These are phyloP conservation scores for Hibiscus tridactylites DNA, from an alignment of 345 rosid genomes.

Conservation along the genomic window DNA sequence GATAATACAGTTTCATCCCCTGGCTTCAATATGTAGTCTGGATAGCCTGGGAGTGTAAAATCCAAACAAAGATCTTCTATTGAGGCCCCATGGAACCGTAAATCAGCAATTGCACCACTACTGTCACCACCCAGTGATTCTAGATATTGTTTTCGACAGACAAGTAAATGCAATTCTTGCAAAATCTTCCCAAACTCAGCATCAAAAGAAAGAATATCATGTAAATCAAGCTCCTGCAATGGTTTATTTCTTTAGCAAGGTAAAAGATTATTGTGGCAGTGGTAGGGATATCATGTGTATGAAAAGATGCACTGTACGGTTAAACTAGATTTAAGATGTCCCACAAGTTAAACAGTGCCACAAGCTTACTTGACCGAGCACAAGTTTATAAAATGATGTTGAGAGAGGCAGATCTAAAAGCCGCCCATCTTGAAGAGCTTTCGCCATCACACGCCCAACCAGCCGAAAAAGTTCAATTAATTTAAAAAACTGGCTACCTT, in stretches of 20 bases:
- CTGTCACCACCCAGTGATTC: slow-evolving; percentile 42
- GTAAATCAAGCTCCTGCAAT: slow-evolving; percentile 93
- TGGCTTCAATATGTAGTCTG: slow-evolving; percentile 66
- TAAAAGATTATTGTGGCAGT: neutral
- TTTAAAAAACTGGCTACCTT: slow-evolving; percentile 64
- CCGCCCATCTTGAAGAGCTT: slow-evolving; percentile 99
- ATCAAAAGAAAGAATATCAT: slow-evolving; percentile 75
- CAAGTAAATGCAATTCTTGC: slow-evolving; percentile 74
- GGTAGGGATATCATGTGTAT: neutral
- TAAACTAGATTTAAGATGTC: neutral
- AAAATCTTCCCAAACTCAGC: slow-evolving; percentile 77
- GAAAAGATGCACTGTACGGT: too few species aligned
- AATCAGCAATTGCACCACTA: slow-evolving; percentile 27
- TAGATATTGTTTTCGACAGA: slow-evolving; percentile 63
- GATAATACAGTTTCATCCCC: slow-evolving; percentile 70
- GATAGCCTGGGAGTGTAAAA: slow-evolving; percentile 92
- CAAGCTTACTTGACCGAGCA: slow-evolving; percentile 73
- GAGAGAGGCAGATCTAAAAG: slow-evolving; percentile 85
- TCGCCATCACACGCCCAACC: slow-evolving; percentile 95
- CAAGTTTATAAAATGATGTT: slow-evolving; percentile 74
- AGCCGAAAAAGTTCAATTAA: slow-evolving; percentile 76
- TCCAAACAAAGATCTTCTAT: slow-evolving; percentile 85
- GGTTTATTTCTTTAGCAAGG: slow-evolving; percentile 2
- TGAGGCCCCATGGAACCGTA: slow-evolving; percentile 52
- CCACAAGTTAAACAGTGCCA: neutral